Base-by-base conservation (phyloP, 768 basidiomycete genomes). In the Collybia sp. region DNA sequence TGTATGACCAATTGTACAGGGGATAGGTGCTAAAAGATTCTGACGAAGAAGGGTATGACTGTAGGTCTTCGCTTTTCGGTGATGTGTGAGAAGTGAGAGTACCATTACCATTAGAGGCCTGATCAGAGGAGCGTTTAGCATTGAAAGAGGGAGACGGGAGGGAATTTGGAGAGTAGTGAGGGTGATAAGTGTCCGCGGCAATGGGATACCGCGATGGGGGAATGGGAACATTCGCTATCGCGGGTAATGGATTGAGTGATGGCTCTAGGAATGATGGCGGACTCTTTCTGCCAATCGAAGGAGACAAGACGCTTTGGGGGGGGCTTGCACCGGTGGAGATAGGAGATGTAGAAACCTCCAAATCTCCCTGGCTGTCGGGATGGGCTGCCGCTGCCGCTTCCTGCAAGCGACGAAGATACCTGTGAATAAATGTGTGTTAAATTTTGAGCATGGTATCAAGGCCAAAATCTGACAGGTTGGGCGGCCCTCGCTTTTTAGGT, bases 401-500 rank as follows among this genome's bases (percentile, higher is more conserved):
- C 66, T 91, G 88, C 19, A 90, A 72, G 17, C 88, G 76, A 35
- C 88, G 80, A 40, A 92, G 68, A 62, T 91, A 92, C 47, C 86
- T 91, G n/a, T 51, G 19, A 35, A 39, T 31, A 43, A 33, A 33
- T 35, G 40, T 17, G 41, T 56, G 48, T 51, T 42, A 2, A 46
- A 25, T 25, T 25, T 25, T 25, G 25, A 25, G 25, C 25, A 25
- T 25, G 8, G 25, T 25, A 8, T 25, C 25, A n/a, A 30, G 30
- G 36, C 43, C 6, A 36, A 45, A 42, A 40, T 58, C 82, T 65
- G 65, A 94, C 88, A 93, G 72, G 64, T 94, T 94, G 1, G 92
- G 93, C 2, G 93, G 93, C 0, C 93, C 93, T 46, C 93, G 73
- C 65, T 94, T 94, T 73, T 93, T 93, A 15, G 93, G 93, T 60